Conservation (phyloP, 2,329 filamentous ascomycete species). For the Aspergillus novoparasiticus region DNA sequence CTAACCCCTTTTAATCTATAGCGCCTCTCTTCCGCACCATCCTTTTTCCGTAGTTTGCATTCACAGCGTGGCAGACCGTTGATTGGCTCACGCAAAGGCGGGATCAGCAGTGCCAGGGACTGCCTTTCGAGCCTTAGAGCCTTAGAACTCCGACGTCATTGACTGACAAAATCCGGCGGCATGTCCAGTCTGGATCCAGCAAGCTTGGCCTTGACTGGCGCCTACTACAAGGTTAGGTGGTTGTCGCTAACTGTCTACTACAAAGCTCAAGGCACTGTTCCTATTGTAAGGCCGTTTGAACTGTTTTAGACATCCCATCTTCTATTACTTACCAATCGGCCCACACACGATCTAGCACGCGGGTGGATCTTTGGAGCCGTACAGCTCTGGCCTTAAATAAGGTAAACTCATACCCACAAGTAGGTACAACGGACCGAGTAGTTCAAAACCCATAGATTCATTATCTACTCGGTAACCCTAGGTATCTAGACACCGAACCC, state of each 20-base stretch:
- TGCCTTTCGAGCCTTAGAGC: neutral
- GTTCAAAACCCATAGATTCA: slow-evolving; percentile 20
- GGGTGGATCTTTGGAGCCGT: neutral
- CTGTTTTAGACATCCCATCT: neutral
- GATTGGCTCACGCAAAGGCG: slow-evolving; percentile 11
- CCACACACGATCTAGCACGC: neutral
- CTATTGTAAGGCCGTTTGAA: neutral
- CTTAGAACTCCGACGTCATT: slow-evolving; percentile 36
- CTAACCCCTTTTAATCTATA: slow-evolving; percentile 29
- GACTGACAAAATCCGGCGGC: slow-evolving; percentile 16
- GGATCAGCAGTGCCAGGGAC: slow-evolving; percentile 8
- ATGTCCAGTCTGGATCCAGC: neutral
- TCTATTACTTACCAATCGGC: neutral
- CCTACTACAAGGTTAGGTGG: neutral
- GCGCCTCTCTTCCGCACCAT: slow-evolving; percentile 22
- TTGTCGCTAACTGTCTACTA: neutral
- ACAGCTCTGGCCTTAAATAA: neutral
- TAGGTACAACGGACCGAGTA: neutral
- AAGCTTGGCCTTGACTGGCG: neutral
- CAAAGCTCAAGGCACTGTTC: neutral
- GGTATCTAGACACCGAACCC: slow-evolving; percentile 16
- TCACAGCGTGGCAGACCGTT: neutral
- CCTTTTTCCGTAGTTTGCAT: slow-evolving; percentile 27
- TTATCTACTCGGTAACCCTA: slow-evolving; percentile 26
- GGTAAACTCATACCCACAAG: neutral